Evolutionary conservation across 2,329 filamentous ascomycete genomes (phyloP), one percentile per base, ranked within the genome.

Genomic region (Penicillium sp.): DNA sequence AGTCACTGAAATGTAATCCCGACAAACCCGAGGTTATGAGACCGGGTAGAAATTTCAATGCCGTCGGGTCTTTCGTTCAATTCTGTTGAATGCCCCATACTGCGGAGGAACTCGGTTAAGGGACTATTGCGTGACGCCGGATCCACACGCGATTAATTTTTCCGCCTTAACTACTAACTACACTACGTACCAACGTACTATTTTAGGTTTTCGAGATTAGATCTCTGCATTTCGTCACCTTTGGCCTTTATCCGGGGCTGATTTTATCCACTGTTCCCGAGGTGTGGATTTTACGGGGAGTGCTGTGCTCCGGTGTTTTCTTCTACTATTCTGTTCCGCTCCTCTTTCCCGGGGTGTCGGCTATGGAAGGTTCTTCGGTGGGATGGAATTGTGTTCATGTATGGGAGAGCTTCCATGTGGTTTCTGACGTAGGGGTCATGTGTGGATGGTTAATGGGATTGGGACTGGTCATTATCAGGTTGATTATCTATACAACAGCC

Each of bases 11-110:
- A 1, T 37, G 21, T 44, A n/a, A 21, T 45, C 43, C 50, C 50
- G 50, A 53, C 25, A n/a, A 25, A 35, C 51, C 51, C 54, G 50
- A 52, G 57, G 54, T 54, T 54, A 60, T 60, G 39, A 29, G 57
- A 54, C 43, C 29, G 27, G 45, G 29, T 35, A 31, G 19, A 46
- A 25, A 29, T 13, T 42, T 48, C 44, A 21, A 43, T 33, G 39
- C 35, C 45, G 45, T 35, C 39, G 39, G 39, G 10, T 23, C 39
- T 42, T 42, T 23, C 4, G 43, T 35, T 39, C 51, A 33, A 35
- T 25, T 29, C 14, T 14, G 45, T 48, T 48, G n/a, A 46, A 7
- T n/a, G 23, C 46, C 21, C n/a, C 46, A 48, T 33, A 11, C 26
- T 19, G 37, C 45, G 53, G 52, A 25, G 53, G 26, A 50, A 48